Base-by-base conservation (phyloP, 106 monocot genomes). In the Apostasia ramifera region DNA sequence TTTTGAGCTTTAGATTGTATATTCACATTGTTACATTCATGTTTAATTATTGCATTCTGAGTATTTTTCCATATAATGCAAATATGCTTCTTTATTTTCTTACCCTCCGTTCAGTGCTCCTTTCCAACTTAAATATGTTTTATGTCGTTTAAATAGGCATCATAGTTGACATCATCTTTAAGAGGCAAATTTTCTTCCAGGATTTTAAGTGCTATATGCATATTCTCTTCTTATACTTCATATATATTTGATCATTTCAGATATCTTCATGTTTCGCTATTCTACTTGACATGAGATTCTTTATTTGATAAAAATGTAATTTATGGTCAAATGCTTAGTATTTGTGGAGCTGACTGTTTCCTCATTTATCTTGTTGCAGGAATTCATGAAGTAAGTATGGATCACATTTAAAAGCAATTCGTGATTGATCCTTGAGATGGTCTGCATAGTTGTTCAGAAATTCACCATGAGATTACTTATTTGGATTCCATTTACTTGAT, bases 381-480 rank as follows among this genome's bases (percentile, higher is more conserved):
- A 4, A 79, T 79, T 68, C 79, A 79, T 55, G 79, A 79, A 79
- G 79, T 79, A 69, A 73, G 79, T 78, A 53, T 26, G 10, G 65
- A 47, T 65, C 48, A 48, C 65, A 26, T 48, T 65, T 43, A 48
- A 65, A 44, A 26, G 15, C 48, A 62, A 62, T 45, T 42, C 62
- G 5, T 43, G 43, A 44, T 65, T 49, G 65, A 40, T 48, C 15
- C 15, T 65, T 37, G 7, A 8, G 65, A 49, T 65, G 65, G 12
- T 65, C 15, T 48, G 26, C 26, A 26, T 37, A 65, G 5, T 64
- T 45, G 45, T 2, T 44, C 12, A 61, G 43, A 61, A 61, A 61
- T 61, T 61, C 44, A 61, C 9, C 10, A 61, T 2, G 44, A 44
- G 39, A 61, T 1, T 47, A 11, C 2, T 40, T 42, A 5, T 60